Conservation (phyloP, 2,329 filamentous ascomycete species). For the Microdochium trichocladiopsis region DNA sequence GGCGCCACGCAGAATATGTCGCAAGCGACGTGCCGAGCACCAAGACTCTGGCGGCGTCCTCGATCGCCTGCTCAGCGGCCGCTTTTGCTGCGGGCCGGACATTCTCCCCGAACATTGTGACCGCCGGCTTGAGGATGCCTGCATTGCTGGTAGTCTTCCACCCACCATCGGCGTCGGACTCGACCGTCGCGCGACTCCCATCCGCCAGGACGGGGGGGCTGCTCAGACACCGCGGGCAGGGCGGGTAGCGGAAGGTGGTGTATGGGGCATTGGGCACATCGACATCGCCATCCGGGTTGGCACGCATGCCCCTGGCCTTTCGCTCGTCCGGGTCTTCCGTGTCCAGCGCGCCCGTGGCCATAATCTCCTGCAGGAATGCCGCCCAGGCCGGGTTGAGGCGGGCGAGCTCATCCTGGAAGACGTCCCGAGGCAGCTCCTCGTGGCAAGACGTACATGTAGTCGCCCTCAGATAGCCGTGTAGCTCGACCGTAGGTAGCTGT, state of each 20-base stretch:
- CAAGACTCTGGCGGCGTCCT: constrained; percentile 67
- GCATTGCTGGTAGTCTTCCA: constrained; percentile 60
- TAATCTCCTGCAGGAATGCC: constrained; percentile 63
- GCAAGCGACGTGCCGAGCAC: constrained; percentile 86
- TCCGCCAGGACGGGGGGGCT: constrained; percentile 50
- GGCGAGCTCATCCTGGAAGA: constrained; percentile 71
- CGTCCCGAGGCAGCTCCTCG: constrained; percentile 60
- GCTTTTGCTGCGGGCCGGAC: constrained; percentile 64
- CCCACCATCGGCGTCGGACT: constrained; percentile 74
- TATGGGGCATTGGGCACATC: constrained; percentile 85
- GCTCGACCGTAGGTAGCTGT: constrained; percentile 65
- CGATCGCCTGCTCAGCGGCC: constrained; percentile 73
- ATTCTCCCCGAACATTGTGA: constrained; percentile 94
- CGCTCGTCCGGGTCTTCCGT: constrained; percentile 70
- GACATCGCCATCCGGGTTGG: constrained; percentile 92
- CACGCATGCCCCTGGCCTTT: constrained; percentile 61
- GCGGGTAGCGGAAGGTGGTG: constrained; percentile 82
- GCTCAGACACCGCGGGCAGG: constrained; percentile 73
- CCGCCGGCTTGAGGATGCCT: constrained; percentile 84
- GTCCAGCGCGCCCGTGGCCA: constrained; percentile 67
- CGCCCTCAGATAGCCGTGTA: constrained; percentile 84
- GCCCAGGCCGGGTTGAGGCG: constrained; percentile 83
- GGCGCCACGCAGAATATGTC: constrained; percentile 89
- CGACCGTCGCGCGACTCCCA: constrained; percentile 49
- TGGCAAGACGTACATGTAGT: constrained; percentile 76